Percentiles rank a stretch among this genome's conserved stretches.
Evolutionary conservation across 2,329 filamentous ascomycete species (phyloP).

Genomic region (Cladosporium sp.): DNA sequence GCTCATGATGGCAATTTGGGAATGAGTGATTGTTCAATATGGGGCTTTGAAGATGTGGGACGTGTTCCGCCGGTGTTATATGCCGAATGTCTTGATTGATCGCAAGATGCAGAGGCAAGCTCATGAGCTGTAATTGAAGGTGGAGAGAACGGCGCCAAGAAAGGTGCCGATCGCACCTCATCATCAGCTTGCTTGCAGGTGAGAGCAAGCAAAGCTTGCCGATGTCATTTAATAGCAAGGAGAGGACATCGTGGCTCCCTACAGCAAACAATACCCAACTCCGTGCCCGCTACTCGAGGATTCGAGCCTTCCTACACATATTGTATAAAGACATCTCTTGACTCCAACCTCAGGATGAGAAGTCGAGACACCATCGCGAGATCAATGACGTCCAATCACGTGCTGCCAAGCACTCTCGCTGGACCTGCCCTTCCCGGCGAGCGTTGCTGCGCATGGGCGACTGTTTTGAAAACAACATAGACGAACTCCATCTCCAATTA

Average conservation of each 20-base stretch:
- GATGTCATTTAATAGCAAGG: no score
- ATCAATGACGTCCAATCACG: background rate
- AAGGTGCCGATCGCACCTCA: no score
- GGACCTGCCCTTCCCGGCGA: background rate
- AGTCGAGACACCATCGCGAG: no score
- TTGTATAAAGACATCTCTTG: no score
- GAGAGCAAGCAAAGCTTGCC: no score
- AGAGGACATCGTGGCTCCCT: no score
- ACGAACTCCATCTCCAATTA: constrained; percentile 6
- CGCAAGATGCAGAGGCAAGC: constrained; percentile 7
- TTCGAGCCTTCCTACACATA: no score
- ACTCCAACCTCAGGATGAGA: no score
- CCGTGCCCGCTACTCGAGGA: no score
- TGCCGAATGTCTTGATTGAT: constrained; percentile 8
- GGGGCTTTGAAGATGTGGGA: constrained; percentile 10
- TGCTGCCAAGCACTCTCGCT: no score
- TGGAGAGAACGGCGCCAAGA: background rate
- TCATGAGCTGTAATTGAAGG: constrained; percentile 8
- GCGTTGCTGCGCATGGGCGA: background rate
- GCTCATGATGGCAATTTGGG: constrained; percentile 15
- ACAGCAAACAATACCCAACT: no score
- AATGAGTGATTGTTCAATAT: constrained; percentile 1
- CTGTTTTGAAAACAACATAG: background rate
- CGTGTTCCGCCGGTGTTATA: constrained; percentile 2
- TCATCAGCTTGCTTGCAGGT: no score